Evolutionary conservation across 208 protist genomes (phyloP).

Genomic region (Crithidia thermophila): DNA sequence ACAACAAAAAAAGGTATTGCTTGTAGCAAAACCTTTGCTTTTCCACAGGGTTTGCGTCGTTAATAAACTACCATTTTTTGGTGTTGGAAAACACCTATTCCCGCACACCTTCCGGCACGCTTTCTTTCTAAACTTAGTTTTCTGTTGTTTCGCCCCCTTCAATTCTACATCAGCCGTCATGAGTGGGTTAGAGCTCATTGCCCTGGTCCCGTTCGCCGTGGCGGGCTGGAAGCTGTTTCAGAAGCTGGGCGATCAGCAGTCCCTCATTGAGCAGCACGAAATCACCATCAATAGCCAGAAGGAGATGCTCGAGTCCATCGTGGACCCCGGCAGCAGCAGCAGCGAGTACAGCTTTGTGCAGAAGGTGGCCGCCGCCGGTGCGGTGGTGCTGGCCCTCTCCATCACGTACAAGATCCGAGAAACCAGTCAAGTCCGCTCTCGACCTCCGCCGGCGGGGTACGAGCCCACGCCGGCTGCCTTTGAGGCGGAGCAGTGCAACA

Average conservation of each 20-base stretch:
- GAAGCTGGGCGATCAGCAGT: slow-evolving; percentile 58
- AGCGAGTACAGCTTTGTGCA: slow-evolving; percentile 4
- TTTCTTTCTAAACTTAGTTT: slow-evolving; percentile 10
- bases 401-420: slow-evolving; percentile 34
- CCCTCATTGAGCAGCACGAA: slow-evolving; percentile 67
- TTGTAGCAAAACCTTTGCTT: no score
- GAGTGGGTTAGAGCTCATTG: slow-evolving; percentile 38
- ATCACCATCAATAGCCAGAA: slow-evolving; percentile 59
- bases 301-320: slow-evolving; percentile 54
- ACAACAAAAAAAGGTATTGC: no score
- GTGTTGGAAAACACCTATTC: no score
- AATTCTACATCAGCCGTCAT: slow-evolving; percentile 11
- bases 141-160: slow-evolving; percentile 1
- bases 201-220: slow-evolving; percentile 57
- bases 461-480: slow-evolving; percentile 46
- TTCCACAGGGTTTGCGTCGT: no score
- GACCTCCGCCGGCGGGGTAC: slow-evolving; percentile 50
- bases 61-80: no score
- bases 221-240: slow-evolving; percentile 56
- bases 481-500: slow-evolving; percentile 68
- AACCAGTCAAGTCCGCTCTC: slow-evolving; percentile 1
- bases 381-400: slow-evolving; percentile 23
- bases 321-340: not conserved
- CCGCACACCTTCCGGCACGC: no score
- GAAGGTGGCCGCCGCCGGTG: slow-evolving; percentile 27